These are phyloP conservation scores for Xylariaceae sp. DNA, from an alignment of 2,329 filamentous ascomycete species.

Conservation along the genomic window DNA sequence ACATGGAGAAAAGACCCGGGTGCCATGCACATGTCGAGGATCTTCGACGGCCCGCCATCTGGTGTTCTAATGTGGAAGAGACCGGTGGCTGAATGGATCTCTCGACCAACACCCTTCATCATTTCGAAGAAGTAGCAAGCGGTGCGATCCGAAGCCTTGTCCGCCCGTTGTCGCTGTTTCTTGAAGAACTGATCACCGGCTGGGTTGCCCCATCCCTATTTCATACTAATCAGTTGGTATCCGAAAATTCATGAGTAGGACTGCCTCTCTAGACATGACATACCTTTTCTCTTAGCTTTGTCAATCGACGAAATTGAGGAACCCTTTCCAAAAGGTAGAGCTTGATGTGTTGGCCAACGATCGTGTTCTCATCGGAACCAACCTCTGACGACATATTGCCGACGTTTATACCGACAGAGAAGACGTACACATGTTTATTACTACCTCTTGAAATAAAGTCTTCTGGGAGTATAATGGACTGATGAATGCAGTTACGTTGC, in stretches of 20 bases:
- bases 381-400: no score
- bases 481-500: no score
- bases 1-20: slow-evolving; percentile 58
- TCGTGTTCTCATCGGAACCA: no score
- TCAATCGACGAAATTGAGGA: slow-evolving; percentile 1
- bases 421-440: no score
- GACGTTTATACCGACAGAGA: no score
- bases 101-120: slow-evolving; percentile 52
- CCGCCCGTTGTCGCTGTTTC: slow-evolving; percentile 47
- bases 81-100: slow-evolving; percentile 47
- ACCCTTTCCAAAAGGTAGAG: slow-evolving; percentile 12
- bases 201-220: slow-evolving; percentile 48
- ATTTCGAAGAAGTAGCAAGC: slow-evolving; percentile 50
- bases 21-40: slow-evolving; percentile 64
- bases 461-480: no score
- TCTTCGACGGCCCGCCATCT: slow-evolving; percentile 25
- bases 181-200: slow-evolving; percentile 52
- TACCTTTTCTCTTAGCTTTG: slow-evolving; percentile 7
- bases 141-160: slow-evolving; percentile 35
- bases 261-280: background rate
- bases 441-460: no score
- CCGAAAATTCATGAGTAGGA: background rate
- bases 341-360: background rate
- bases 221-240: background rate
- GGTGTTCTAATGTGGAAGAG: slow-evolving; percentile 40